Evolutionary conservation across 352 stramenopile species (phyloP).

Genomic region (Phytophthora citrophthora): DNA sequence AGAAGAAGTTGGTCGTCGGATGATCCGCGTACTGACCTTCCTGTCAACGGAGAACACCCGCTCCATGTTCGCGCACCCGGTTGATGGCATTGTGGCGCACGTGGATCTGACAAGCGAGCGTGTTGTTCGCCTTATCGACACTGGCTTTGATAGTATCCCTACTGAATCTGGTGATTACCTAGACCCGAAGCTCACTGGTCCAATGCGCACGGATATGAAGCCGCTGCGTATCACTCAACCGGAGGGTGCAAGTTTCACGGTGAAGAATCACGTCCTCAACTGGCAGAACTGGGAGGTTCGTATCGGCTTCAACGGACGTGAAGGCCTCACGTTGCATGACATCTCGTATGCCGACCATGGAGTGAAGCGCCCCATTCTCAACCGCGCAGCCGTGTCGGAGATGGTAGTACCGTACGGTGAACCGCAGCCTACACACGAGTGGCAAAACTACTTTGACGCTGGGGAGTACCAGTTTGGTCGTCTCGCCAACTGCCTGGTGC

Average conservation of each 20-base stretch:
- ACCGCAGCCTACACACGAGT: slow-evolving; percentile 61
- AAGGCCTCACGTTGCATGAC: slow-evolving; percentile 81
- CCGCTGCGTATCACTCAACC: slow-evolving; percentile 73
- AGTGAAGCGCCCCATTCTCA: slow-evolving; percentile 54
- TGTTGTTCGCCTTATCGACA: slow-evolving; percentile 46
- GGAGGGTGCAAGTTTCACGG: slow-evolving; percentile 70
- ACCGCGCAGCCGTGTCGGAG: slow-evolving; percentile 72
- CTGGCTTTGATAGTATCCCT: slow-evolving; percentile 38
- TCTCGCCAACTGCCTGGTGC: slow-evolving; percentile 70
- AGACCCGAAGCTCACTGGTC: slow-evolving; percentile 26
- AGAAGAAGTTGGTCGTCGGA: slow-evolving; percentile 39
- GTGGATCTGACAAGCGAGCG: slow-evolving; percentile 41
- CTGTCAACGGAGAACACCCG: slow-evolving; percentile 35
- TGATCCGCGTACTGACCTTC: slow-evolving; percentile 53
- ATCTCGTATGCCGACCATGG: slow-evolving; percentile 53
- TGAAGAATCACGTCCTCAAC: slow-evolving; percentile 64
- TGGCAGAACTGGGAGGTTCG: slow-evolving; percentile 84
- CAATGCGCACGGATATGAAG: slow-evolving; percentile 51
- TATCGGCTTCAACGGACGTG: slow-evolving; percentile 82
- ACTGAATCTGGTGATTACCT: slow-evolving; percentile 42
- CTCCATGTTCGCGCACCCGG: slow-evolving; percentile 52
- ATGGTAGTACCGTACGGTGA: slow-evolving; percentile 89
- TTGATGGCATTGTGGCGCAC: slow-evolving; percentile 46
- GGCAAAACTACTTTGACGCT: slow-evolving; percentile 88
- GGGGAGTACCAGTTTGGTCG: slow-evolving; percentile 77